Conservation (phyloP, 2,329 filamentous ascomycete genomes). For the Cladosporium halotolerans region DNA sequence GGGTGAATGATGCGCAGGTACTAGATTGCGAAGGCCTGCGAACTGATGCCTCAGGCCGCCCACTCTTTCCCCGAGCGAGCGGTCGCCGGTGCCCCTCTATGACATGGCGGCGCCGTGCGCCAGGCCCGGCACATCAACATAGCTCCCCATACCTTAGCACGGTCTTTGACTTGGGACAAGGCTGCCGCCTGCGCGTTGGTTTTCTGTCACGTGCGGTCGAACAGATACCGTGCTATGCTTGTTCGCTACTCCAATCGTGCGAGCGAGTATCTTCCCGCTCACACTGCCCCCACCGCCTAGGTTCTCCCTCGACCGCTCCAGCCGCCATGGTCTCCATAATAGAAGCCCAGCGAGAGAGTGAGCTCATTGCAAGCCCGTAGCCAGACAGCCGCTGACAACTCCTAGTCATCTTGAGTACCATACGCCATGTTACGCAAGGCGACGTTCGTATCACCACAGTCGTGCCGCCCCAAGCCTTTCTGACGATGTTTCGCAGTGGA, state of each 20-base stretch:
- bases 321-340: conserved; percentile 78
- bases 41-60: too few species aligned
- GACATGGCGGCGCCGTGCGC: not conserved
- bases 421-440: conserved; percentile 71
- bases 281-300: not conserved
- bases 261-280: not conserved
- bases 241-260: not conserved
- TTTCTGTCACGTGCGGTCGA: not conserved
- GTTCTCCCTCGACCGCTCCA: conserved; percentile 17
- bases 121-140: not conserved
- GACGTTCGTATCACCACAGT: conserved; percentile 43
- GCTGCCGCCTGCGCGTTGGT: not conserved
- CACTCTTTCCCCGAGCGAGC: too few species aligned
- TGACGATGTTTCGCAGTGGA: conserved; percentile 61
- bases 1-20: not conserved
- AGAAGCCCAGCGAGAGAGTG: conserved; percentile 74
- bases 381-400: conserved; percentile 10
- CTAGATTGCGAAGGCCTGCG: too few species aligned
- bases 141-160: not conserved
- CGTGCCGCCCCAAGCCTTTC: conserved; percentile 14
- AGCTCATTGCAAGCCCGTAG: conserved; percentile 26
- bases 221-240: conserved; percentile 2
- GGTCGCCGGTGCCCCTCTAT: not conserved
- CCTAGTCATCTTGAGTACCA: conserved; percentile 64
- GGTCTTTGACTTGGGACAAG: not conserved